Percentiles rank a stretch among this genome's conserved stretches.
phyloP scores from a whole-genome alignment of 805 yeast genomes.

The Yarrowia osloensis region DNA sequence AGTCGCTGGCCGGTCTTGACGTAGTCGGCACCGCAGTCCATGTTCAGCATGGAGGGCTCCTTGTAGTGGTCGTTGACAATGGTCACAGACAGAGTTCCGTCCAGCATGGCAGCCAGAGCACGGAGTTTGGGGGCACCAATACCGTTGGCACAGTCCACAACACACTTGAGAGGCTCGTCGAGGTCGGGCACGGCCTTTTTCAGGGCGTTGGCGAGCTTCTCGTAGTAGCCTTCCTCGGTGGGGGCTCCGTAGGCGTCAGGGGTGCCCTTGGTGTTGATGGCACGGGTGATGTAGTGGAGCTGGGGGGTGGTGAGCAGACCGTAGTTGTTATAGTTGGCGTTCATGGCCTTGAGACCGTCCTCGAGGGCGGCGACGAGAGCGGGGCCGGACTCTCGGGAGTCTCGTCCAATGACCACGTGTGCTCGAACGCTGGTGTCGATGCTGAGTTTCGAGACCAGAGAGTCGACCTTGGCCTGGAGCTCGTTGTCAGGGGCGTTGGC shows the following conservation, averaged over 20 bases:
- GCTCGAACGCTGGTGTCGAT: conserved; percentile 52
- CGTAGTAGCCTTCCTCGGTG: conserved; percentile 68
- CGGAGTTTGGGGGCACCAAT: conserved; percentile 81
- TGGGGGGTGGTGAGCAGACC: conserved; percentile 91
- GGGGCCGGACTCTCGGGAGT: conserved; percentile 85
- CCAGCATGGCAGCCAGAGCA: conserved; percentile 50
- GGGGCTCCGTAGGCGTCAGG: conserved; percentile 57
- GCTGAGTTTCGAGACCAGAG: conserved; percentile 46
- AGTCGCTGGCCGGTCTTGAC: conserved; percentile 85
- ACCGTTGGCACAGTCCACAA: conserved; percentile 95
- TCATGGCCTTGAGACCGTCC: conserved; percentile 58
- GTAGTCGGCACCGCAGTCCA: conserved; percentile 89
- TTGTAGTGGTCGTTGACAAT: conserved; percentile 56
- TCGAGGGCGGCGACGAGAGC: conserved; percentile 57
- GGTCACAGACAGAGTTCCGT: conserved; percentile 46
- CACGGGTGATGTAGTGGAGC: conserved; percentile 80
- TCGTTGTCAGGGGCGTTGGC: conserved; percentile 67
- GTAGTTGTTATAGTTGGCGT: conserved; percentile 53
- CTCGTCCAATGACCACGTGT: conserved; percentile 71
- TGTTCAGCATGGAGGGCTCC: conserved; percentile 63
- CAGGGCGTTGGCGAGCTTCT: conserved; percentile 60
- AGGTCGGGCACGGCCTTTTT: conserved; percentile 45
- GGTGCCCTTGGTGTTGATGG: conserved; percentile 58
- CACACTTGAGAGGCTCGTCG: conserved; percentile 48
- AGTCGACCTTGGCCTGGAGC: conserved; percentile 46